Base-by-base conservation (phyloP, 306 rosid species). In the Rosa lucieae region DNA sequence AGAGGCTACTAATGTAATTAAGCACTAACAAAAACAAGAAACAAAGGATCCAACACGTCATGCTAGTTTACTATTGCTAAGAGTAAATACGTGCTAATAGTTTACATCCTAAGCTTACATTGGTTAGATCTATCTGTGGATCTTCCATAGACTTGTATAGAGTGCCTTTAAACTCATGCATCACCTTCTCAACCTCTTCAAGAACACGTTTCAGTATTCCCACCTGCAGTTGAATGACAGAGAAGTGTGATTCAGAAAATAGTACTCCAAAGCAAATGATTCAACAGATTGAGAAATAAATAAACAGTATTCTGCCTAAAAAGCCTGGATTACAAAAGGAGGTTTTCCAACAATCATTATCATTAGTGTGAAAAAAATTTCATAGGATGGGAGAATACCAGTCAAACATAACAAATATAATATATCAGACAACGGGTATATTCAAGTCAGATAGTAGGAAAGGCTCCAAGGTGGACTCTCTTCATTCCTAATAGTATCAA, bases 151-250 rank as follows among this genome's bases (percentile, higher is more conserved):
- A 87, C 85, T 91, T 93, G 89, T 93, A 95, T 77, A 95, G 97
- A 81, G 73, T 91, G 75, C 93, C 90, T 89, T 95, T 95, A 88
- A 95, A 95, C 79, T 93, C 99, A 69, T 90, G 87, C 97, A 95
- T 93, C 86, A 93, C 97, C 81, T 93, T 95, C 79, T 95, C 99
- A 83, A 95, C 98, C 89, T 95, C 99, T 85, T 95, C 99, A n/a
- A 93, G 97, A 71, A 95, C 99, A 62, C 93, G 93, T 84, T 95
- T 95, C n/a, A 95, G 87, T 85, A 95, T 90, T 80, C 99, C 98
- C 74, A 93, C 98, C 91, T 95, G 91, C 83, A 86, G 87, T 84
- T 66, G 81, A 83, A 80, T 53, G 42, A 77, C 73, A 72, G 58
- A 56, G 13, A 80, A 70, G 70, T 73, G 43, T 35, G 68, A 61